Percentiles rank a stretch among this genome's conserved stretches.
Conservation (phyloP, 257 asterid species). For the Salvia rosmarinus region DNA sequence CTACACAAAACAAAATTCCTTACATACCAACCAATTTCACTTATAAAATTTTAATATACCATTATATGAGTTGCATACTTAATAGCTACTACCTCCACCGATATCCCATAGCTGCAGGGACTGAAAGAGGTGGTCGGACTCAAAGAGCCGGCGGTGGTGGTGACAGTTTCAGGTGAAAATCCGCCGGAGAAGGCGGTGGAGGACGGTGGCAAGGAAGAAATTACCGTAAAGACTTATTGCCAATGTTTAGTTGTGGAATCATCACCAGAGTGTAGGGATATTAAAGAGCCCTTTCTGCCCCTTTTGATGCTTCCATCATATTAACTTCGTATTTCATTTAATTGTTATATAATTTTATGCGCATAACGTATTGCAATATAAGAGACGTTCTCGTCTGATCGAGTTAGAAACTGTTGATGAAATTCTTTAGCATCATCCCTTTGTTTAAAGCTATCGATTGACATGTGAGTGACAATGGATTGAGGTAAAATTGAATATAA, state of each 20-base stretch:
- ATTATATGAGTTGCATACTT: not conserved
- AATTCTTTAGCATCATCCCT: too few species aligned
- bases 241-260: slow-evolving; percentile 55
- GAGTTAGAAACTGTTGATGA: too few species aligned
- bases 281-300: slow-evolving; percentile 77
- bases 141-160: slow-evolving; percentile 34
- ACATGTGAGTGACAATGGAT: too few species aligned
- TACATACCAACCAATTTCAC: too few species aligned
- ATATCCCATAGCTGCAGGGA: slow-evolving; percentile 37
- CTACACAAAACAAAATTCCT: too few species aligned
- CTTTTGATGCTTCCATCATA: slow-evolving; percentile 42
- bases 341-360: too few species aligned
- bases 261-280: slow-evolving; percentile 37
- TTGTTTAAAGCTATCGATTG: too few species aligned
- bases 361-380: too few species aligned
- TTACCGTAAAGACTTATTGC: slow-evolving; percentile 41
- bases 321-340: too few species aligned
- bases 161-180: slow-evolving; percentile 35
- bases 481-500: too few species aligned
- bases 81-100: not conserved
- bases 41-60: too few species aligned
- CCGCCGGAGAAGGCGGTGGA: slow-evolving; percentile 14
- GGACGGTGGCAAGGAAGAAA: slow-evolving; percentile 26
- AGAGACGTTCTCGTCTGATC: too few species aligned
- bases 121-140: slow-evolving; percentile 35